A percentile compares a stretch with the other conserved stretches of the same genome.
Conservation (phyloP, 768 basidiomycete species). For the Mycena sanguinolenta region DNA sequence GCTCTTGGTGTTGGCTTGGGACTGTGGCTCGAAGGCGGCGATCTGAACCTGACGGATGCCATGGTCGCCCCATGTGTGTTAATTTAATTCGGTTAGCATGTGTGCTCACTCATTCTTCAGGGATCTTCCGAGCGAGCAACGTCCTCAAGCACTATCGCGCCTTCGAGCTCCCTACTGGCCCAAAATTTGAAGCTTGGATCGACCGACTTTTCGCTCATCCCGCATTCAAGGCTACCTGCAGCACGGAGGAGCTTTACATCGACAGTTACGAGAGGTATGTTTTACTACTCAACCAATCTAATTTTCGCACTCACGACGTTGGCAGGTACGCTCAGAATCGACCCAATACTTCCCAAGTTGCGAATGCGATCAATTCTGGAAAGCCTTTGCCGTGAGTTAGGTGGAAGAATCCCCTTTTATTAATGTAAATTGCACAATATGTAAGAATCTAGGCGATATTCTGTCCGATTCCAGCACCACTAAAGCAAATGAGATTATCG, state of each 20-base stretch:
- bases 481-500: too few relatives aligned
- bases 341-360: conserved; percentile 83
- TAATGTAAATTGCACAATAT: conserved; percentile 20
- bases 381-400: conserved; percentile 67
- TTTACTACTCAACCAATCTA: not conserved
- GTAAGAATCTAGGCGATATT: too few relatives aligned
- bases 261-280: conserved; percentile 79
- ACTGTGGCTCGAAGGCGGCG: conserved; percentile 69
- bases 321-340: conserved; percentile 81
- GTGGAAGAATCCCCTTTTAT: not conserved
- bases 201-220: conserved; percentile 69
- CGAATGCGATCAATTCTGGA: conserved; percentile 80
- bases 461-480: too few relatives aligned
- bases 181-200: conserved; percentile 67
- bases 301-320: not conserved
- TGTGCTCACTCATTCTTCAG: conserved; percentile 48
- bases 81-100: conserved; percentile 5
- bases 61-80: conserved; percentile 79
- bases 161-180: conserved; percentile 66
- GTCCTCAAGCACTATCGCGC: conserved; percentile 78
- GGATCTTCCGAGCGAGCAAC: conserved; percentile 76
- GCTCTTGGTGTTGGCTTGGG: conserved; percentile 62
- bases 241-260: conserved; percentile 73
- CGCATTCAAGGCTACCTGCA: conserved; percentile 76
- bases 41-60: conserved; percentile 74